Evolutionary conservation across 352 stramenopile genomes (phyloP).

Genomic region (Phytophthora lateralis): DNA sequence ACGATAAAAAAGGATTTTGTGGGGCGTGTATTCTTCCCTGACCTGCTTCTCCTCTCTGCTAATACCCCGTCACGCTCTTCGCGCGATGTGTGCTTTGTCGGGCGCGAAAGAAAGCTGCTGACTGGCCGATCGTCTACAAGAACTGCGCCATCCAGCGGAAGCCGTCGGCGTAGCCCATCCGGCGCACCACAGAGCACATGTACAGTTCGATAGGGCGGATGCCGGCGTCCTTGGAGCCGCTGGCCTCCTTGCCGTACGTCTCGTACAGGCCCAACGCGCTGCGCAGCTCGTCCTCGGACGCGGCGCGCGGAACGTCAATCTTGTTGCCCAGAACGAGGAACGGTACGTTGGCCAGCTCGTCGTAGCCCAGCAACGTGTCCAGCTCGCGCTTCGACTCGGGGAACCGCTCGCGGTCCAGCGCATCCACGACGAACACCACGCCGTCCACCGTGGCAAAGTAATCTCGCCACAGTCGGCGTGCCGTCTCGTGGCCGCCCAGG

Average conservation of each 20-base stretch:
- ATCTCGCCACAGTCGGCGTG: constrained; percentile 97
- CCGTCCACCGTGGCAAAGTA: constrained; percentile 99
- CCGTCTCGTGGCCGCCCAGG: constrained; percentile 98
- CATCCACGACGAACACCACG: constrained; percentile 99
- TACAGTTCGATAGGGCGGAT: constrained; percentile 98
- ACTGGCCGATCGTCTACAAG: constrained; percentile 59
- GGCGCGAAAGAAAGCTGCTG: constrained; percentile 1
- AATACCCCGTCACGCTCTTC: constrained; percentile 25
- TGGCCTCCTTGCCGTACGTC: constrained; percentile 98
- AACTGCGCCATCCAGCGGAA: constrained; percentile 92
- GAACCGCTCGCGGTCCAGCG: constrained; percentile 98
- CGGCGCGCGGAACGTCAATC: constrained; percentile 97
- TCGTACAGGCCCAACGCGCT: constrained; percentile 96
- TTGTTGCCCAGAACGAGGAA: constrained; percentile 99
- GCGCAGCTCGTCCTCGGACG: constrained; percentile 98
- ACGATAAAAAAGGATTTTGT: constrained; percentile 23
- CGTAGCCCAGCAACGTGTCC: constrained; percentile 96
- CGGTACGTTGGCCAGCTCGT: constrained; percentile 98
- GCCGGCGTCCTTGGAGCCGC: constrained; percentile 87
- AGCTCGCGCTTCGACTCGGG: constrained; percentile 99
- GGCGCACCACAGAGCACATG: constrained; percentile 99
- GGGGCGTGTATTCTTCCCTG: constrained; percentile 32
- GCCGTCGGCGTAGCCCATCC: constrained; percentile 98
- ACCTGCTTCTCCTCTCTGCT: constrained; percentile 25
- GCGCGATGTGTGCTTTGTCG: background rate